Percentiles rank a stretch among this genome's conserved stretches.
phyloP scores from a whole-genome alignment of 2,329 filamentous ascomycete species.

The Sporothrix curviconia region DNA sequence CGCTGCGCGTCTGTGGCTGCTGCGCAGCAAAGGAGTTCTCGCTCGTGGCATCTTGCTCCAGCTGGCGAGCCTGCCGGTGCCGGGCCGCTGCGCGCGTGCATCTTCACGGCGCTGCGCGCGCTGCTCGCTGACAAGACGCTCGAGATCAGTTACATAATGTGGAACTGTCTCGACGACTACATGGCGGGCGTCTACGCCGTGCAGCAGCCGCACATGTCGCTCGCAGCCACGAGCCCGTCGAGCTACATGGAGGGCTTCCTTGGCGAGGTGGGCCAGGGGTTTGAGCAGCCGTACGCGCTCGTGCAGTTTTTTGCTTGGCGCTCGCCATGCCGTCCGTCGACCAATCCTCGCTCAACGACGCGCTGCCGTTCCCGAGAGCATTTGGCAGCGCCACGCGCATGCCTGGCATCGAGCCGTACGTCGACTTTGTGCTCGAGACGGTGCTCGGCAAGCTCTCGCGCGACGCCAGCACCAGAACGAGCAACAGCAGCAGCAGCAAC shows the following conservation, averaged over 20 bases:
- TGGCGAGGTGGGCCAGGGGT: conserved; percentile 66
- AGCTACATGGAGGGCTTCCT: conserved; percentile 58
- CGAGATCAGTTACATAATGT: conserved; percentile 65
- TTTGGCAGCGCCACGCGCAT: conserved; percentile 68
- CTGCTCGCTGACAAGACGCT: conserved; percentile 68
- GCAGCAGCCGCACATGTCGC: conserved; percentile 28
- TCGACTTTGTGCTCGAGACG: conserved; percentile 82
- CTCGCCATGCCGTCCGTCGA: conserved; percentile 62
- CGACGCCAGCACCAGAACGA: not conserved
- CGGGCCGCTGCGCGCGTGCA: conserved; percentile 72
- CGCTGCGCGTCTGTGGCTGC: conserved; percentile 64
- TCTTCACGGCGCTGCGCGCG: conserved; percentile 70
- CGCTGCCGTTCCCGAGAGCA: conserved; percentile 78
- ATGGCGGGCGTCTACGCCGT: conserved; percentile 53
- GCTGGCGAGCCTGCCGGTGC: conserved; percentile 69
- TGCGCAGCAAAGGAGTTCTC: conserved; percentile 54
- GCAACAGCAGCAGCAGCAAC: conserved; percentile 36
- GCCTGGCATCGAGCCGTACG: conserved; percentile 83
- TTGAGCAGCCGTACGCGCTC: conserved; percentile 82
- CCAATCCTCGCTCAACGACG: conserved; percentile 60
- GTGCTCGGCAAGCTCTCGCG: conserved; percentile 65
- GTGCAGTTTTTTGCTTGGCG: conserved; percentile 63
- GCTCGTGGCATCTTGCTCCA: conserved; percentile 70
- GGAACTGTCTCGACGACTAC: conserved; percentile 75
- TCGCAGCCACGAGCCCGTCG: conserved; percentile 26